phyloP scores from a whole-genome alignment of 441 rosid species.

The Populus hybrid region DNA sequence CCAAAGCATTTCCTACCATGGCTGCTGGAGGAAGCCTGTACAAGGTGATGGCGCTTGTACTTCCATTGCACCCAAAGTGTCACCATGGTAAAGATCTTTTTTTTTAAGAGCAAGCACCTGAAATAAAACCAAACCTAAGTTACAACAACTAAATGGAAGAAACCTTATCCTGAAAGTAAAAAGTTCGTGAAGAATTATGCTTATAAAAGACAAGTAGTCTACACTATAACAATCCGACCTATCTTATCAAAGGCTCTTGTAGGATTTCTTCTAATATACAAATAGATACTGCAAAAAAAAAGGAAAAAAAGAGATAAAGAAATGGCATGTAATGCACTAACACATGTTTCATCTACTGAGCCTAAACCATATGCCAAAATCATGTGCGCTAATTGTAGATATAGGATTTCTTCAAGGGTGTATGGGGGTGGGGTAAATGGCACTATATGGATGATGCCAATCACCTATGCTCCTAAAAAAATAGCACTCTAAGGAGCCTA shows the following conservation, averaged over 20 bases:
- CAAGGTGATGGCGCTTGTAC: slow-evolving; percentile 92
- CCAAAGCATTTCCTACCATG: slow-evolving; percentile 49
- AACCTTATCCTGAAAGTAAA: not conserved
- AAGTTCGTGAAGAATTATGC: not conserved
- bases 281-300: too few species aligned
- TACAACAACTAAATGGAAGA: not conserved
- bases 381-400: too few species aligned
- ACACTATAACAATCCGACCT: not conserved
- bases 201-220: not conserved
- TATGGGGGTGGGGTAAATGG: too few species aligned
- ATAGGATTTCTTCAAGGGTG: too few species aligned
- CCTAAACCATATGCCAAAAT: too few species aligned
- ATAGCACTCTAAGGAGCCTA: too few species aligned
- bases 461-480: too few species aligned
- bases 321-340: not conserved
- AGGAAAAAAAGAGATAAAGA: too few species aligned
- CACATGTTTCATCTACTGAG: not conserved
- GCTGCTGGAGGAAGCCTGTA: slow-evolving; percentile 93
- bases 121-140: slow-evolving; percentile 15
- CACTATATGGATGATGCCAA: too few species aligned
- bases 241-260: not conserved
- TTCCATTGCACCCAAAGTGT: slow-evolving; percentile 98
- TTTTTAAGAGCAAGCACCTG: slow-evolving; percentile 83
- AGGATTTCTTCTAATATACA: too few species aligned
- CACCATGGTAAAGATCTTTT: slow-evolving; percentile 82